Evolutionary conservation across 148 eudicot genomes (phyloP), one percentile per base, ranked within the genome.

Genomic region (Rhododendron mucronatum): DNA sequence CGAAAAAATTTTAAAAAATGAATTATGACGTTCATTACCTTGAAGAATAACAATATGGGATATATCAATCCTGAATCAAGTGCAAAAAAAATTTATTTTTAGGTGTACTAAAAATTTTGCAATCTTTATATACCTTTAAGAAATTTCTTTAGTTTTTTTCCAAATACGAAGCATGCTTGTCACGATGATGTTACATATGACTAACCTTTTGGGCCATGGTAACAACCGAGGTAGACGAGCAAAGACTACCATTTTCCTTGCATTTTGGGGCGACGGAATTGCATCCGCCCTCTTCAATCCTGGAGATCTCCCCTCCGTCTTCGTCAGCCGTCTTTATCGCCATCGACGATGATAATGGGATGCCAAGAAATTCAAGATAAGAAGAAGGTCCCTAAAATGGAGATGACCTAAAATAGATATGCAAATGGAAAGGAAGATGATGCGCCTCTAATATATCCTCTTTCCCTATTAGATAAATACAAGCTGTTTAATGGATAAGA

Each of bases 131-230:
- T 1, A 35, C 15, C 8, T 74, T 33, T 13, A 30, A 0, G 1
- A 33, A 30, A 51, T 30, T 7, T 18, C 4, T 55, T 15, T 55
- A 30, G 1, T 18, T 2, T 13, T 14, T 30, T 4, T 0, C 14
- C 14, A 11, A 16, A 3, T 4, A 7, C 0, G 13, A 8, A 53
- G 6, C 3, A 15, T 15, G 5, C n/a, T 55, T 55, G 16, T 18
- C 21, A 7, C 3, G 18, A 5, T 11, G 35, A 67, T 67, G 4
- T 67, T 8, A 90, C 4, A 45, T 78, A 77, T 78, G 8, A 47
- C 83, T 3, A 15, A 92, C 94, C 94, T 91, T 92, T 90, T 94
- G 96, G 13, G 89, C 55, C 28, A 87, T 61, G 86, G 84, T 83
- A 44, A 93, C 93, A 4, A 90, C 85, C 26, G 78, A 10, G 11